phyloP scores from a whole-genome alignment of 805 yeast species.

The Yamadazyma phyllophila region DNA sequence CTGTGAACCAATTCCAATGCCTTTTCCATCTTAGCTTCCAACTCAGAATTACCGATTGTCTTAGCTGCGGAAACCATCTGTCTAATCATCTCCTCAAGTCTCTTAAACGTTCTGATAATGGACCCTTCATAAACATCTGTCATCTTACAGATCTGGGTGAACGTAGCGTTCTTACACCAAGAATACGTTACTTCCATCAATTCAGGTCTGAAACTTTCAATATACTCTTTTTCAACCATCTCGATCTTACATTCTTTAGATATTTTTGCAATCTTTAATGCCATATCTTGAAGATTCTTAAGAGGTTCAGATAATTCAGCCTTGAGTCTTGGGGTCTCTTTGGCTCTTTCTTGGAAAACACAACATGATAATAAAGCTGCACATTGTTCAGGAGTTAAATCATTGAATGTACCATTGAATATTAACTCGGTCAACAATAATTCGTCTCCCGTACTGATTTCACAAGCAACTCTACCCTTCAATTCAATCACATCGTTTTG shows the following conservation, averaged over 20 bases:
- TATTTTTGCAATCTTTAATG: conserved; percentile 83
- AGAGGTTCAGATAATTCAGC: conserved; percentile 93
- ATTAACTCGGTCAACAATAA: conserved; percentile 83
- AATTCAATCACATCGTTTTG: conserved; percentile 87
- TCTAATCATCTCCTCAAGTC: conserved; percentile 88
- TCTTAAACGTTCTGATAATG: conserved; percentile 87
- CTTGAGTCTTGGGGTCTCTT: conserved; percentile 79
- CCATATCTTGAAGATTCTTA: conserved; percentile 86
- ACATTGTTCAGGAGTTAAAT: conserved; percentile 81
- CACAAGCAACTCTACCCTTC: conserved; percentile 97
- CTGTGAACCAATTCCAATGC: conserved; percentile 86
- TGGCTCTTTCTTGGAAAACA: conserved; percentile 94
- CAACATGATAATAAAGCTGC: conserved; percentile 92
- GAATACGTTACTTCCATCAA: conserved; percentile 95
- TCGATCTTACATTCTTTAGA: conserved; percentile 89
- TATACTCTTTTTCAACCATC: conserved; percentile 85
- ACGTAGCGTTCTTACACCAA: conserved; percentile 96
- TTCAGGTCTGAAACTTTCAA: conserved; percentile 87
- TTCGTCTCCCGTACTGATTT: conserved; percentile 89
- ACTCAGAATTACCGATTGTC: conserved; percentile 85
- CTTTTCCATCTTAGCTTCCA: conserved; percentile 85
- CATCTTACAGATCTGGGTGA: conserved; percentile 97
- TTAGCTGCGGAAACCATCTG: conserved; percentile 91
- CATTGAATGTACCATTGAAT: conserved; percentile 93
- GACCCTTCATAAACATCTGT: conserved; percentile 98